These are phyloP conservation scores for Wallacemonas sp. DNA, from an alignment of 208 protist genomes.

Conservation along the genomic window DNA sequence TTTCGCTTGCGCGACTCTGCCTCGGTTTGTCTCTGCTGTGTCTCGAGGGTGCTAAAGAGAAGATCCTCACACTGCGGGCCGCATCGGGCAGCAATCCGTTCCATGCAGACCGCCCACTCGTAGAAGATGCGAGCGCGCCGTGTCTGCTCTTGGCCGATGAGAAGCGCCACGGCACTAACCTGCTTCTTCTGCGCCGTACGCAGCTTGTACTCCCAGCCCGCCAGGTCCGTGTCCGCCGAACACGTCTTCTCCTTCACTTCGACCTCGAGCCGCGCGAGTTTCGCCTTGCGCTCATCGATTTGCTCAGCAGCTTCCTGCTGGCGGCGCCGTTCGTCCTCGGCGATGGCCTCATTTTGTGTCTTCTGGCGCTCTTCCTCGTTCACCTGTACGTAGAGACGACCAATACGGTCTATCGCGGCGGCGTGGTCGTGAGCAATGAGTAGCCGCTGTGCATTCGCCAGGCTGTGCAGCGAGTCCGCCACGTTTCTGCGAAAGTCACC, in stretches of 20 bases:
- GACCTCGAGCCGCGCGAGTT: constrained; percentile 49
- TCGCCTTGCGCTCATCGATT: constrained; percentile 37
- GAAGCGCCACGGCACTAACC: constrained; percentile 41
- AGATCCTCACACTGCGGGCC: not conserved
- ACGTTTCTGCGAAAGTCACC: constrained; percentile 54
- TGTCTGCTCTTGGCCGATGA: constrained; percentile 42
- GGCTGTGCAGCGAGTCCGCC: constrained; percentile 62
- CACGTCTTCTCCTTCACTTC: constrained; percentile 35
- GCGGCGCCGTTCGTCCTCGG: constrained; percentile 47
- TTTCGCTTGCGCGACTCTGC: no score
- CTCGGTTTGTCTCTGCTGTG: not conserved
- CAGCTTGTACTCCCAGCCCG: constrained; percentile 79
- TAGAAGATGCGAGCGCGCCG: constrained; percentile 55
- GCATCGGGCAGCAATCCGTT: constrained; percentile 59
- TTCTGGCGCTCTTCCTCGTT: constrained; percentile 32
- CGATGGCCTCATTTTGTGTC: constrained; percentile 39
- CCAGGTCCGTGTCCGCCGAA: constrained; percentile 56
- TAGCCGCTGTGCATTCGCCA: constrained; percentile 73
- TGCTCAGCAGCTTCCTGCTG: constrained; percentile 45
- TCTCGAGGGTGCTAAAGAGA: not conserved
- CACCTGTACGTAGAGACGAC: constrained; percentile 55
- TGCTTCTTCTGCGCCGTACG: constrained; percentile 54
- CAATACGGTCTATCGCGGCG: constrained; percentile 65
- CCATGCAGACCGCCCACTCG: constrained; percentile 67
- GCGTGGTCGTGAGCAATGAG: constrained; percentile 83